Evolutionary conservation across 192 early-diverging fungal genomes (phyloP), one percentile per base, ranked within the genome.

Genomic region (Backusella sp.): DNA sequence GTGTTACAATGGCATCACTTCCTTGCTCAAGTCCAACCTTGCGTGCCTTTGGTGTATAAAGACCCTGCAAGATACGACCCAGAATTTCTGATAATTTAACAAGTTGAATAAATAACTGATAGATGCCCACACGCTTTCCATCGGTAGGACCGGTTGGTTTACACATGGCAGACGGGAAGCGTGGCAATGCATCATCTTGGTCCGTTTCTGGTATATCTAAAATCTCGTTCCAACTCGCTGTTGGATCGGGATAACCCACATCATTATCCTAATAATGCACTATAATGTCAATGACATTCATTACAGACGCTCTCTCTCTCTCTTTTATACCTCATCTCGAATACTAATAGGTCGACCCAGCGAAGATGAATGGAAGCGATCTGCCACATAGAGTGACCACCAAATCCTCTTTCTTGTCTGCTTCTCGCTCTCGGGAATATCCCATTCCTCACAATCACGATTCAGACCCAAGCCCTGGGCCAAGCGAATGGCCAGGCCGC

Each of bases 401-500:
- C 92, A 95, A 5, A 92, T 84, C 19, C 92, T 84, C 72, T 89
- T 90, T n/a, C 93, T 79, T 21, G 89, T 83, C 75, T 93, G 88
- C 1, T 80, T 79, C 49, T 95, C 91, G 21, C 83, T 79, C 19
- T 83, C 82, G 19, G 85, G 81, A 17, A 88, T 53, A 76, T 83
- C 83, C 88, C 89, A 90, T 19, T 88, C 81, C 14, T 85, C 78
- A 35, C 85, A 87, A 80, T 91, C 88, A 26, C 92, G 85, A 75
- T 95, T 90, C 65, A 95, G 83, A 8, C 93, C 93, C 65, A 95
- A 68, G 68, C 92, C 92, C 81, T 93, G 92, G 6, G 93, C 93
- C 52, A 66, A 74, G 34, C 34, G 23, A 34, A 74, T 66, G 6
- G 37, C 75, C 1, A 79, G 41, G 3, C 77, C 77, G 21, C 72